A percentile compares a stretch with the other conserved stretches of the same genome.
Evolutionary conservation across 139 green algal genomes (phyloP).

Genomic region (Chlamydomonas incerta): DNA sequence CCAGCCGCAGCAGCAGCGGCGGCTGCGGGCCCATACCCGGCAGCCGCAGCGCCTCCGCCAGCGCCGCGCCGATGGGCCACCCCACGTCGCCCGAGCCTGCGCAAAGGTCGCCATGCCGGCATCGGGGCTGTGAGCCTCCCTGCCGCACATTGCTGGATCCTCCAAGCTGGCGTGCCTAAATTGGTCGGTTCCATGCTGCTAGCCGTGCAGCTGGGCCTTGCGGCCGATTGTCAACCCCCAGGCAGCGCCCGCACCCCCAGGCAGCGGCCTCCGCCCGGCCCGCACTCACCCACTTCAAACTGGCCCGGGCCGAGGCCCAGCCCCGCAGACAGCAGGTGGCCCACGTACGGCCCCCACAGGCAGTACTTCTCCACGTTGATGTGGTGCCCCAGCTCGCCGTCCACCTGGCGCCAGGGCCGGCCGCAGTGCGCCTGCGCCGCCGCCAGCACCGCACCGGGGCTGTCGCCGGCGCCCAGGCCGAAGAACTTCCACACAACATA

Average conservation of each 20-base stretch:
- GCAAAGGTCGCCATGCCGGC: too few species aligned
- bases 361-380: constrained; percentile 85
- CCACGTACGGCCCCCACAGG: constrained; percentile 83
- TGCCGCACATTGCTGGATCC: too few species aligned
- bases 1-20: constrained; percentile 3
- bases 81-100: constrained; percentile 63
- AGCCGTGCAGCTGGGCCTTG: too few species aligned
- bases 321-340: constrained; percentile 73
- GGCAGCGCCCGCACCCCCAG: too few species aligned
- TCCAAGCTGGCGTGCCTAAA: too few species aligned
- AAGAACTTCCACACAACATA: constrained; percentile 88
- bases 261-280: too few species aligned
- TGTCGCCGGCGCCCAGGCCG: constrained; percentile 36
- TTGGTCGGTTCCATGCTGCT: too few species aligned
- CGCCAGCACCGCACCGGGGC: constrained; percentile 46
- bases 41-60: constrained; percentile 72
- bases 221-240: too few species aligned
- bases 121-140: too few species aligned
- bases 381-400: constrained; percentile 47
- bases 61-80: constrained; percentile 86
- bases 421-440: constrained; percentile 56
- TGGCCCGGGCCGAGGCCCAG: constrained; percentile 63
- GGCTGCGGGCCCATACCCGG: constrained; percentile 44
- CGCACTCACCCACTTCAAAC: constrained; percentile 59
- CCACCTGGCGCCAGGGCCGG: constrained; percentile 52